Evolutionary conservation across 768 basidiomycete genomes (phyloP).

Genomic region (Suillus hirtellus): DNA sequence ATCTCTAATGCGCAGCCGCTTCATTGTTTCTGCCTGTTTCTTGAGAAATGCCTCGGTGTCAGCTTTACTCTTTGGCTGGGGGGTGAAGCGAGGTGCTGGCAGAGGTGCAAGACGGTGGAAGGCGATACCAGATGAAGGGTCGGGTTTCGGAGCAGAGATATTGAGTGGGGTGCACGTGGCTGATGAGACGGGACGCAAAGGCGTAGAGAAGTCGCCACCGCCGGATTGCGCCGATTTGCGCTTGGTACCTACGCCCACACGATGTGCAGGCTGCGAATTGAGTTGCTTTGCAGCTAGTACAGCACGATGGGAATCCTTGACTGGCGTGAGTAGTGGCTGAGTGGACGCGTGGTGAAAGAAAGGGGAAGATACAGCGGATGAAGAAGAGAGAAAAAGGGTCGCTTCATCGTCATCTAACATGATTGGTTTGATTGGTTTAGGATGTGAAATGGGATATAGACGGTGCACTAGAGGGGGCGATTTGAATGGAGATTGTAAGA

Average conservation of each 20-base stretch:
- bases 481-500: conserved; percentile 53
- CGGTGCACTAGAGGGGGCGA: conserved; percentile 46
- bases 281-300: conserved; percentile 39
- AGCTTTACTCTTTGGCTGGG: conserved; percentile 35
- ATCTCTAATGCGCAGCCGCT: conserved; percentile 60
- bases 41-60: conserved; percentile 40
- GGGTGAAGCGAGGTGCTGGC: conserved; percentile 31
- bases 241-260: conserved; percentile 56
- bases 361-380: conserved; percentile 39
- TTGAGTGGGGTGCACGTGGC: conserved; percentile 33
- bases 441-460: conserved; percentile 35
- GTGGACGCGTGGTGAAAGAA: conserved; percentile 46
- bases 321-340: conserved; percentile 59
- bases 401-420: conserved; percentile 55
- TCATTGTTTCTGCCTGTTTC: conserved; percentile 66
- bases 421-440: conserved; percentile 19
- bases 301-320: conserved; percentile 50
- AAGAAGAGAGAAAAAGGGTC: conserved; percentile 55
- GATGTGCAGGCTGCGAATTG: conserved; percentile 24
- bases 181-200: conserved; percentile 45
- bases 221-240: conserved; percentile 51
- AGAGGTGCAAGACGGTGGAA: conserved; percentile 39
- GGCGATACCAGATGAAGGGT: conserved; percentile 35
- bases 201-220: conserved; percentile 49
- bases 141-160: conserved; percentile 35